Evolutionary conservation across 2,329 filamentous ascomycete species (phyloP).

Genomic region (Aspergillus caelatus): DNA sequence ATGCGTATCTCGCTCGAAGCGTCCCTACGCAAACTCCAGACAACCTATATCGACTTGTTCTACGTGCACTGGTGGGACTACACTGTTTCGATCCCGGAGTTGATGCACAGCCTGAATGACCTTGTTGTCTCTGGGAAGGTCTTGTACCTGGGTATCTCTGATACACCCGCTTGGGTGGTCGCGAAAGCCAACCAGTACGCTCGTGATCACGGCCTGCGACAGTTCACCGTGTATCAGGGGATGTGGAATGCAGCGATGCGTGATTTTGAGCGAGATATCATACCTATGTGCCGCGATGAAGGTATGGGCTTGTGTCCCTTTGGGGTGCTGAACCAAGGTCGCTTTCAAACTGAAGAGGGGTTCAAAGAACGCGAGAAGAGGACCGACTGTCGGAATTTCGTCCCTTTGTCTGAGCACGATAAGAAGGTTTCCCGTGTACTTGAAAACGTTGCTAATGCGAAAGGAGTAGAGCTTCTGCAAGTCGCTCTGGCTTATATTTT

Average conservation of each 20-base stretch:
- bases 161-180: slow-evolving; percentile 69
- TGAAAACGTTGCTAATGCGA: slow-evolving; percentile 7
- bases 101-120: slow-evolving; percentile 69
- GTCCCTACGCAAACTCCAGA: slow-evolving; percentile 36
- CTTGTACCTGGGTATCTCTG: slow-evolving; percentile 67
- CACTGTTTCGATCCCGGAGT: slow-evolving; percentile 64
- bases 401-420: slow-evolving; percentile 15
- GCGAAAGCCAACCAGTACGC: slow-evolving; percentile 60
- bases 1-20: slow-evolving; percentile 31
- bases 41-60: slow-evolving; percentile 41
- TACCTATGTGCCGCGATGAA: slow-evolving; percentile 66
- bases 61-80: slow-evolving; percentile 61
- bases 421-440: slow-evolving; percentile 17
- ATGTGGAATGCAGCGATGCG: slow-evolving; percentile 63
- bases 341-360: slow-evolving; percentile 46
- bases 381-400: slow-evolving; percentile 25
- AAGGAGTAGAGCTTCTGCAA: slow-evolving; percentile 12
- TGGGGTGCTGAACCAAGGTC: slow-evolving; percentile 41
- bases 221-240: slow-evolving; percentile 72
- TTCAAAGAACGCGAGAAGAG: slow-evolving; percentile 30
- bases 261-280: slow-evolving; percentile 70
- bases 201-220: slow-evolving; percentile 67
- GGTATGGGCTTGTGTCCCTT: slow-evolving; percentile 64
- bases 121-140: slow-evolving; percentile 65
- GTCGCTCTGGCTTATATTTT: slow-evolving; percentile 55